Conservation (phyloP, 192 early-diverging fungal genomes). For the Chytriomyces hyalinus region DNA sequence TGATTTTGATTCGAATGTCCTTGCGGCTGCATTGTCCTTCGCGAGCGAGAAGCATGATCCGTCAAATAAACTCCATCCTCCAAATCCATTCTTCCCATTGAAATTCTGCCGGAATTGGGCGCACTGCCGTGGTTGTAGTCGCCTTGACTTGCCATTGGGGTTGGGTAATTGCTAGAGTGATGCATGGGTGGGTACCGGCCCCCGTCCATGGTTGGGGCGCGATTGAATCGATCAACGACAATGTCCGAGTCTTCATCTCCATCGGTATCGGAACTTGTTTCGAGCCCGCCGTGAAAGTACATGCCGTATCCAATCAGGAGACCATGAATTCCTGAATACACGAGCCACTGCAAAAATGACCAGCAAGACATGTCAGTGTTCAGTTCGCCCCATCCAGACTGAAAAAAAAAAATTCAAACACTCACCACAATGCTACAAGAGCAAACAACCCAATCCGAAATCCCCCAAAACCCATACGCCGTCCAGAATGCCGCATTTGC, state of each 20-base stretch:
- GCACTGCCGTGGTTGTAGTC: background rate
- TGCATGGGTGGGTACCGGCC: constrained; percentile 6
- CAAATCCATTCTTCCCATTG: background rate
- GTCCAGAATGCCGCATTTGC: constrained; percentile 11
- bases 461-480: constrained; percentile 25
- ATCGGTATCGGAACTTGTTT: constrained; percentile 33
- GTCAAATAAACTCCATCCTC: background rate
- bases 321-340: background rate
- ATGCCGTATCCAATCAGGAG: constrained; percentile 22
- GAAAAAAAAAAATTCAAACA: background rate
- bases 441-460: constrained; percentile 25
- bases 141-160: background rate
- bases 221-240: constrained; percentile 34
- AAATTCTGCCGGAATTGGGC: background rate
- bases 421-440: constrained; percentile 1
- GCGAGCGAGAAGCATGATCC: background rate
- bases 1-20: background rate
- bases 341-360: constrained; percentile 3
- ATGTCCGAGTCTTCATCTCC: constrained; percentile 30
- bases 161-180: no score
- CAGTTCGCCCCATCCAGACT: no score
- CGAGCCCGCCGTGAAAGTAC: constrained; percentile 29
- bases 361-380: no score
- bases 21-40: background rate
- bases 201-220: constrained; percentile 20